Evolutionary conservation across 148 eudicot species (phyloP), one percentile per base, ranked within the genome.

Genomic region (Arbutus unedo): DNA sequence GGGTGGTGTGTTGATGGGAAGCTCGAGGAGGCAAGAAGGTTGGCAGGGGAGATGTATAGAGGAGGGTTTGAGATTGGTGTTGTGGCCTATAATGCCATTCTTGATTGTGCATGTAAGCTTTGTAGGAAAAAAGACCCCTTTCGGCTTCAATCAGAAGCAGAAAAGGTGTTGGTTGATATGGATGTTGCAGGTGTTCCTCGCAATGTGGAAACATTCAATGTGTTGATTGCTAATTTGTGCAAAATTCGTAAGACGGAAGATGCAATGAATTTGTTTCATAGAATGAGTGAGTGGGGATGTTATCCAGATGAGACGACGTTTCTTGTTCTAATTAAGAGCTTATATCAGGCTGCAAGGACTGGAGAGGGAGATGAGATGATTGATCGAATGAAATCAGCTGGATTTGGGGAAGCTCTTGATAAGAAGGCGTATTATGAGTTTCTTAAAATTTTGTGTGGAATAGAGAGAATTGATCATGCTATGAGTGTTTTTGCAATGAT

Each of bases 241-340:
- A 93, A 94, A 87, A 86, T 96, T 85, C 87, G 97, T 54, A 91
- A 85, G 82, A 94, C 97, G 0, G 89, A 89, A 80, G 95, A 90
- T 73, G 95, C 95, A 0, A 45, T 93, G 90, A 84, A 83, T 74
- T 75, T 96, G 89, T 96, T 93, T 84, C 53, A 78, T 60, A 89
- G 97, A 84, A 94, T 96, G 98, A 92, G 98, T 10, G 98, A 93
- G 73, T 93, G 99, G 98, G 97, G 95, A 23, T 92, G 97, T 89
- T 79, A 80, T 70, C 95, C 98, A 3, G 89, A 94, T 87, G 95
- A 89, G 2, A 89, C 88, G 0, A 94, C 96, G 2, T 93, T 91
- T 86, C 90, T 94, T 89, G 89, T 91, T 21, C 72, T 96, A 31
- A 93, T 89, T 15, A 90, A 82, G 89, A 94, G 99, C 83, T 83